phyloP scores from a whole-genome alignment of 2,329 filamentous ascomycete genomes.

The Hypoxylon sp. region DNA sequence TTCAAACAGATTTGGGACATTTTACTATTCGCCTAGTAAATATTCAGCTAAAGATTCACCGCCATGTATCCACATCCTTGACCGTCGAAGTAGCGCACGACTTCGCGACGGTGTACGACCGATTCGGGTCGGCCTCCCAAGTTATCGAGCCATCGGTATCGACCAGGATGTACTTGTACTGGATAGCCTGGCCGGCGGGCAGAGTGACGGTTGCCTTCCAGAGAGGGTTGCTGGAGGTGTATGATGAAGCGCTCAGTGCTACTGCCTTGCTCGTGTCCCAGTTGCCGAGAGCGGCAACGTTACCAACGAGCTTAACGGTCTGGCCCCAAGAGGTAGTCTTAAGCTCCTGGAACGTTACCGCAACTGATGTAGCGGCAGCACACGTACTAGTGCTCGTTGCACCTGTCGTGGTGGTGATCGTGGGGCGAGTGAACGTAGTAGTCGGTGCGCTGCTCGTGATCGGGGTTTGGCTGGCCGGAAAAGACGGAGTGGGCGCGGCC shows the following conservation, averaged over 20 bases:
- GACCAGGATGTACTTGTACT: conserved; percentile 80
- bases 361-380: conserved; percentile 61
- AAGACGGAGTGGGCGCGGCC: conserved; percentile 62
- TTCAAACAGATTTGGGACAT: not conserved
- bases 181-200: conserved; percentile 67
- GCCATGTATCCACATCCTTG: conserved; percentile 55
- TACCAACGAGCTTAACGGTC: conserved; percentile 76
- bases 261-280: conserved; percentile 72
- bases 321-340: conserved; percentile 73
- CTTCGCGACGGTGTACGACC: conserved; percentile 56
- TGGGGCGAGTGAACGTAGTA: conserved; percentile 46
- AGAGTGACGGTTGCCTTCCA: conserved; percentile 73
- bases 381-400: conserved; percentile 53
- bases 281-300: conserved; percentile 69
- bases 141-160: conserved; percentile 66
- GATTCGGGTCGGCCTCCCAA: conserved; percentile 76
- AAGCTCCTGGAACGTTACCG: conserved; percentile 74
- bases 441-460: conserved; percentile 51
- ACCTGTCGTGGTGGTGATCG: conserved; percentile 49
- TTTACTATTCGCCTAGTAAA: not conserved
- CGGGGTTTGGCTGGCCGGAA: conserved; percentile 66
- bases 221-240: conserved; percentile 71
- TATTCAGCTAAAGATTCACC: conserved; percentile 35
- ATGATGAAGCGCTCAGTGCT: conserved; percentile 70
- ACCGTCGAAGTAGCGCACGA: conserved; percentile 53